Evolutionary conservation across 345 rosid species (phyloP).

Genomic region (Psidium friedrichsthalianum): DNA sequence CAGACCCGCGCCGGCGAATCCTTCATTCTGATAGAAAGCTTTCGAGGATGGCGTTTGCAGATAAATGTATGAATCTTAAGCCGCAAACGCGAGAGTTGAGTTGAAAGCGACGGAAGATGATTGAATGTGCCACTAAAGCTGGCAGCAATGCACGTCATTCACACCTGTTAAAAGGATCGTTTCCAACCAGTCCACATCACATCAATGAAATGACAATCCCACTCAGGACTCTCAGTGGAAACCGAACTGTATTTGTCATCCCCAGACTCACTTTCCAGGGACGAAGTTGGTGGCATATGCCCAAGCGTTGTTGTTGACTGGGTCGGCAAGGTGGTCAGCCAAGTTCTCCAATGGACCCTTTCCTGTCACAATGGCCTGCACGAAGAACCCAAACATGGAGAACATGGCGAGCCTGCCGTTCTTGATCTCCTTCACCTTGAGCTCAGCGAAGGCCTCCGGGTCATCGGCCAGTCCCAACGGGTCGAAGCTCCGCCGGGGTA

Average conservation of each 20-base stretch:
- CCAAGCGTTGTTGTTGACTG: conserved; percentile 18
- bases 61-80: background rate
- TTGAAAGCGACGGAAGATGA: background rate
- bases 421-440: conserved; percentile 21
- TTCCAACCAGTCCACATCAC: background rate
- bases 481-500: conserved; percentile 17
- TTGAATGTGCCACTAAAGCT: background rate
- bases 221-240: background rate
- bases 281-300: conserved; percentile 16
- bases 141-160: background rate
- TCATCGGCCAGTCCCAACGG: conserved; percentile 17
- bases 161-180: background rate
- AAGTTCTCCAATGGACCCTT: conserved; percentile 18
- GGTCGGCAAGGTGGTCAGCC: conserved; percentile 16
- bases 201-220: background rate
- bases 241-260: background rate
- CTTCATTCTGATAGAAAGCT: background rate
- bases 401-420: conserved; percentile 18
- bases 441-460: conserved; percentile 12
- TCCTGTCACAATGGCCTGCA: conserved; percentile 9
- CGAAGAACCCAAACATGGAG: conserved; percentile 12
- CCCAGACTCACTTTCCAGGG: conserved; percentile 5
- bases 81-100: background rate
- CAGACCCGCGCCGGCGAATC: too few relatives aligned
- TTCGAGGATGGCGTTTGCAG: background rate